Base-by-base conservation (phyloP, 345 rosid species). In the Diplotaxis tenuifolia region DNA sequence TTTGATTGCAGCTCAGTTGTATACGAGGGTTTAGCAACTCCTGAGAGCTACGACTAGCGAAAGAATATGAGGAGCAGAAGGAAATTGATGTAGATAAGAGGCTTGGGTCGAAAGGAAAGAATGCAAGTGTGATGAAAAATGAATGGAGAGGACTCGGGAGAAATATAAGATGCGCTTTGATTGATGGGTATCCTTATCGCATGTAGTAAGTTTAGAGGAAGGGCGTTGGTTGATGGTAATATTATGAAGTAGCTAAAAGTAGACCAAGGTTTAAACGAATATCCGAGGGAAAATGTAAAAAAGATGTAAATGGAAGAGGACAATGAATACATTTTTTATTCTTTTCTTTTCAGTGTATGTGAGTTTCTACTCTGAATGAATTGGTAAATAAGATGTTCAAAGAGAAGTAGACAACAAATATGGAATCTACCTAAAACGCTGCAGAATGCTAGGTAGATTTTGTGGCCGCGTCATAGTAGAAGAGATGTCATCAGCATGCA, bases 31-130 rank as follows among this genome's bases (percentile, higher is more conserved):
- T 7, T 53, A 36, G 74, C n/a, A 69, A 62, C 38, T 69, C 79
- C 74, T 28, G 79, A 75, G 79, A 69, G 38, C 70, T 69, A 75
- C 65, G 79, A 69, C 16, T 75, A 75, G 53, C 53, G 64, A 68
- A 62, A 61, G 50, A 75, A 18, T 34, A 75, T 45, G 62, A 75
- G 73, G 22, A 23, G 27, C 1, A 27, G 25, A 50, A 49, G 68
- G 32, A 40, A 40, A 55, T 42, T 65, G 65, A 60, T 62, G 79
- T 75, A 75, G 59, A 75, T 75, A 47, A 54, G 60, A 68, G 73
- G 52, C 45, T 55, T 38, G 55, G 64, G 54, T 56, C 11, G 34
- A 21, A n/a, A 67, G 54, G 34, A 21, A n/a, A 67, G 54, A 59
- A 18, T 61, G 79, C 47, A 68, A 20, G 32, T 50, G 68, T 54